Conservation (phyloP, 768 basidiomycete species). For the Macrolepiota fuliginosa region DNA sequence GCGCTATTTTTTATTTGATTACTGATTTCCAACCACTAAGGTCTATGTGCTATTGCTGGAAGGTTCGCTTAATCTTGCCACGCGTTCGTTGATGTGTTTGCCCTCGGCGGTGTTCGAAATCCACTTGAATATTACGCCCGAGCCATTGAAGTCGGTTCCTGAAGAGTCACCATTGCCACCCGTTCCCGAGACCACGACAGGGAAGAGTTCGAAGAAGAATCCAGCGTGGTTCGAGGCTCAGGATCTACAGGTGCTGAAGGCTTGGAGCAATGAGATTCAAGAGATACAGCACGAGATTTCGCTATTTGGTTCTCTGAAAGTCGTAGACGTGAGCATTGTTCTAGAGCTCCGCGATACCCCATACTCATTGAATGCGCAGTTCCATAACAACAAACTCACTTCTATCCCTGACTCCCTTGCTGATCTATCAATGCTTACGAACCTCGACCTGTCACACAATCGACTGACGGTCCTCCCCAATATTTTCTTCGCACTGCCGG, state of each 20-base stretch:
- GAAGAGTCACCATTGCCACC: conserved; percentile 54
- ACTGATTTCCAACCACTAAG: conserved; percentile 47
- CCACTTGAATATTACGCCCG: conserved; percentile 73
- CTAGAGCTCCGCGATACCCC: neutral
- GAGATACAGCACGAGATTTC: conserved; percentile 83
- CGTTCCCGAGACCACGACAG: conserved; percentile 31
- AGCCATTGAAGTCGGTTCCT: conserved; percentile 61
- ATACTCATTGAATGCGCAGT: conserved; percentile 33
- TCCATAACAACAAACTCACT: conserved; percentile 71
- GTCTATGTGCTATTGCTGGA: conserved; percentile 20
- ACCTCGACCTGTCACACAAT: conserved; percentile 76
- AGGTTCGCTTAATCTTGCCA: conserved; percentile 74
- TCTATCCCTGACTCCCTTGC: conserved; percentile 63
- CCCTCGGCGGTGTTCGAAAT: conserved; percentile 79
- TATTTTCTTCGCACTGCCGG: conserved; percentile 66
- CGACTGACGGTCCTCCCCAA: conserved; percentile 57
- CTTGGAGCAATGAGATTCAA: conserved; percentile 76
- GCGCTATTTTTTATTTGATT: conserved; percentile 23
- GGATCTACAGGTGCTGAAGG: conserved; percentile 73
- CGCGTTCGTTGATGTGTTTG: conserved; percentile 68
- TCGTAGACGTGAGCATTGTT: conserved; percentile 60
- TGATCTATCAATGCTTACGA: conserved; percentile 64
- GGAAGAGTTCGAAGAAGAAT: conserved; percentile 39
- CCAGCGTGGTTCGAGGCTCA: conserved; percentile 83
- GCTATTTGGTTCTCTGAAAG: conserved; percentile 80